These are phyloP conservation scores for Cladorrhinum sp. DNA, from an alignment of 2,329 filamentous ascomycete genomes.

Conservation along the genomic window DNA sequence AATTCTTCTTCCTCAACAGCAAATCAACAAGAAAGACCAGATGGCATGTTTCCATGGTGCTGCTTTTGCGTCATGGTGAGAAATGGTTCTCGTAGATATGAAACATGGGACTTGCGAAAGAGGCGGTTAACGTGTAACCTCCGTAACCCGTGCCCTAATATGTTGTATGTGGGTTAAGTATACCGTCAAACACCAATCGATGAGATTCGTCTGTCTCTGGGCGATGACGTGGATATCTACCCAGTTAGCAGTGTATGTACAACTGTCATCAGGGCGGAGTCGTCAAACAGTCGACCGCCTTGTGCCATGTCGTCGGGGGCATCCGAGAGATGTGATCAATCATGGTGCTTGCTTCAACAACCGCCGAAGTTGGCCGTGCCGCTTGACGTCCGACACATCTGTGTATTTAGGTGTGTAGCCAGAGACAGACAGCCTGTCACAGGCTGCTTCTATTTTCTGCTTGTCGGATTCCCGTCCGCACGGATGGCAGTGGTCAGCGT, in stretches of 20 bases:
- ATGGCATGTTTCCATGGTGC: background rate
- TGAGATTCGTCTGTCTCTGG: background rate
- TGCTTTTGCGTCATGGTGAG: background rate
- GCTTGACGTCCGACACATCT: background rate
- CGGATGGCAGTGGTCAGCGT: background rate
- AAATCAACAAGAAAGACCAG: background rate
- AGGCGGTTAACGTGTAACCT: constrained; percentile 1
- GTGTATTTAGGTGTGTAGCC: no score
- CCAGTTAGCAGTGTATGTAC: background rate
- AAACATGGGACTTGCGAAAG: constrained; percentile 10
- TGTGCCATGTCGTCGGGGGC: background rate
- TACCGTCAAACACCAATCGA: constrained; percentile 8
- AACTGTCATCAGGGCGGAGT: background rate
- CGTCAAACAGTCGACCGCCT: background rate
- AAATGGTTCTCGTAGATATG: background rate
- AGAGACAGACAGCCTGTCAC: background rate
- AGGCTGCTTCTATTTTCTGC: background rate
- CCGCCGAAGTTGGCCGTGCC: background rate
- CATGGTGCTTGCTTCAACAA: background rate
- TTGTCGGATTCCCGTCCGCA: background rate
- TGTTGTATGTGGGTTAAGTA: background rate
- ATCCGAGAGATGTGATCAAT: background rate
- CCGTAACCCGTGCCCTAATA: constrained; percentile 6
- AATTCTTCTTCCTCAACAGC: background rate
- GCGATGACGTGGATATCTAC: background rate